Evolutionary conservation across 306 rosid genomes (phyloP).

Genomic region (Gillenia trifoliata): DNA sequence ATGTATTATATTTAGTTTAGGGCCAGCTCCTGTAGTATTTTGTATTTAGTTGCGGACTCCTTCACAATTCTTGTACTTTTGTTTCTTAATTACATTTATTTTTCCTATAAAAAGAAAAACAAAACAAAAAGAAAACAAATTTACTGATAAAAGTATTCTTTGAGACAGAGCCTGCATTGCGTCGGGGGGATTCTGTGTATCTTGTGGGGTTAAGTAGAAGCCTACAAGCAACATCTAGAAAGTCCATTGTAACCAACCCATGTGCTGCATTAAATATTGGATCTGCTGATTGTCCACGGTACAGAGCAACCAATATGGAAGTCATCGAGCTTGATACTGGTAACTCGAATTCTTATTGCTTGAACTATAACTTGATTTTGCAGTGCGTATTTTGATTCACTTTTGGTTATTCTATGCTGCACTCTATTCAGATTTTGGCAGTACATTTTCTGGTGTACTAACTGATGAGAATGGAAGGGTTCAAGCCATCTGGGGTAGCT

Average conservation of each 20-base stretch:
- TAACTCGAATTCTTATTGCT: constrained; percentile 20
- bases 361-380: constrained; percentile 4
- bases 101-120: too few relatives aligned
- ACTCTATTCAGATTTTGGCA: constrained; percentile 75
- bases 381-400: constrained; percentile 10
- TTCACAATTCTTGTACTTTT: too few relatives aligned
- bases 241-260: constrained; percentile 91
- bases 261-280: constrained; percentile 91
- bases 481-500: constrained; percentile 98
- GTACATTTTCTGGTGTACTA: constrained; percentile 87
- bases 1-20: too few relatives aligned
- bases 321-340: constrained; percentile 98
- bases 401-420: constrained; percentile 10
- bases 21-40: too few relatives aligned
- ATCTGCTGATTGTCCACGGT: constrained; percentile 86
- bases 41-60: too few relatives aligned
- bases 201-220: constrained; percentile 96
- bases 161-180: constrained; percentile 71
- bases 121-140: too few relatives aligned
- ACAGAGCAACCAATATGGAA: constrained; percentile 96
- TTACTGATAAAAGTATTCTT: constrained; percentile 5
- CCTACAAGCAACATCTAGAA: constrained; percentile 97
- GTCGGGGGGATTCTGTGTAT: constrained; percentile 89
- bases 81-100: too few relatives aligned
- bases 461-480: constrained; percentile 93